These are phyloP conservation scores for Gossypium aridum DNA, from an alignment of 441 rosid genomes.

Conservation along the genomic window DNA sequence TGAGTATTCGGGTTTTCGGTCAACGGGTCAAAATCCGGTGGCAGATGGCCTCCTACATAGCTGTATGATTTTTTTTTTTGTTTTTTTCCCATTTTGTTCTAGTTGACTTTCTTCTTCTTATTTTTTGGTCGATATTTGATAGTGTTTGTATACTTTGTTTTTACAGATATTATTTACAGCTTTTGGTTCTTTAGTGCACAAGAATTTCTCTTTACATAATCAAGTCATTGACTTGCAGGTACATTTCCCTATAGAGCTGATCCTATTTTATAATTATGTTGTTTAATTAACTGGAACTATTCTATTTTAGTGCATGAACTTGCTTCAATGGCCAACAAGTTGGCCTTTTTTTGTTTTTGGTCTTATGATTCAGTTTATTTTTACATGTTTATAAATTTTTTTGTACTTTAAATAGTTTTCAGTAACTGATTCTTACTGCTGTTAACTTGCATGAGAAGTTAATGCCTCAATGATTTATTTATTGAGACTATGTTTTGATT, in stretches of 20 bases:
- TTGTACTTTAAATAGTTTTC: neutral
- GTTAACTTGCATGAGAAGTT: neutral
- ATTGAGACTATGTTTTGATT: neutral
- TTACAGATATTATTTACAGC: constrained; percentile 45
- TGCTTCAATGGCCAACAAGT: neutral
- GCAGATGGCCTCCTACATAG: constrained; percentile 30
- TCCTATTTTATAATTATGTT: neutral
- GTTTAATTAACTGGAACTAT: neutral
- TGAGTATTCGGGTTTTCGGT: constrained; percentile 7
- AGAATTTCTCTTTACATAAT: constrained; percentile 43
- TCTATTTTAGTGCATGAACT: neutral
- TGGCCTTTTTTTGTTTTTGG: neutral
- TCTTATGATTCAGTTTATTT: neutral
- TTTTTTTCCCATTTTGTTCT: neutral
- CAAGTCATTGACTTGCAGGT: constrained; percentile 54
- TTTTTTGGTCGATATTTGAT: neutral
- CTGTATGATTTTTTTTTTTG: constrained; percentile 21
- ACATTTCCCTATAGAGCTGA: neutral
- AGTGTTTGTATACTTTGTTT: neutral
- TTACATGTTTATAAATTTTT: neutral
- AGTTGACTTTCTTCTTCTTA: neutral
- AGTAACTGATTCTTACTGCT: neutral
- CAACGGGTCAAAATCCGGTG: constrained; percentile 29
- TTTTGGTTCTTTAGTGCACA: constrained; percentile 43
- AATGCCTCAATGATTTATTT: neutral